These are phyloP conservation scores for Geosmithia putterillii DNA, from an alignment of 2,329 filamentous ascomycete genomes.

Conservation along the genomic window DNA sequence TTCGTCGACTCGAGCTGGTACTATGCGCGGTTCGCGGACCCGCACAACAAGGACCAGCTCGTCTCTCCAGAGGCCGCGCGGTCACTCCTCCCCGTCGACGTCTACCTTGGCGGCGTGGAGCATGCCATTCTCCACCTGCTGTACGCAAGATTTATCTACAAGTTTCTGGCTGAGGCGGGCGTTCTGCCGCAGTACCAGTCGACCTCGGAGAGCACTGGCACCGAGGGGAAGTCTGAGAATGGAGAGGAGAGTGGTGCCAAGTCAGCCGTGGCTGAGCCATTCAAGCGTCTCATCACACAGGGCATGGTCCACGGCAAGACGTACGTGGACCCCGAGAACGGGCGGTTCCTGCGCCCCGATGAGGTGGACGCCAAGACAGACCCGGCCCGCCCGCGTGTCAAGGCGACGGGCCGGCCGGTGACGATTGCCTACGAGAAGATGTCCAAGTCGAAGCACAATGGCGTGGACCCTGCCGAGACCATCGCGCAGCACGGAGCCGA, in stretches of 20 bases:
- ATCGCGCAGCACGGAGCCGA: slow-evolving; percentile 71
- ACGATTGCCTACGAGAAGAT: slow-evolving; percentile 74
- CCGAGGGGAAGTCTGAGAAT: not conserved
- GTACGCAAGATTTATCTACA: slow-evolving; percentile 83
- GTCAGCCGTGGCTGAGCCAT: slow-evolving; percentile 51
- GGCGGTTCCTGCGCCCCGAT: slow-evolving; percentile 63
- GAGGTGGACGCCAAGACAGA: slow-evolving; percentile 53
- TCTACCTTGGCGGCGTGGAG: slow-evolving; percentile 84
- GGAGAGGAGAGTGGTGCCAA: not conserved
- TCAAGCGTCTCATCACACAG: slow-evolving; percentile 71
- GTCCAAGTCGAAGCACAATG: slow-evolving; percentile 92
- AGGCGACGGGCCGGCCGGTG: slow-evolving; percentile 43
- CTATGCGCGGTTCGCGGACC: slow-evolving; percentile 67
- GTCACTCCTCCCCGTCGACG: slow-evolving; percentile 59
- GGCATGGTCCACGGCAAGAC: slow-evolving; percentile 91
- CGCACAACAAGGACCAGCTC: slow-evolving; percentile 47
- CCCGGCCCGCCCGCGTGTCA: slow-evolving; percentile 45
- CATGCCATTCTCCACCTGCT: slow-evolving; percentile 84
- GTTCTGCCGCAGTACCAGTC: slow-evolving; percentile 26
- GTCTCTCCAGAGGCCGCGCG: slow-evolving; percentile 47
- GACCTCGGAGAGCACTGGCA: too few species aligned
- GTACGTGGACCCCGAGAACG: slow-evolving; percentile 60
- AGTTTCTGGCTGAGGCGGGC: slow-evolving; percentile 55
- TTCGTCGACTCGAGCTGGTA: slow-evolving; percentile 97
- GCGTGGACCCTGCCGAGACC: slow-evolving; percentile 66